phyloP scores from a whole-genome alignment of 148 eudicot species.

The Diospyros lotus region DNA sequence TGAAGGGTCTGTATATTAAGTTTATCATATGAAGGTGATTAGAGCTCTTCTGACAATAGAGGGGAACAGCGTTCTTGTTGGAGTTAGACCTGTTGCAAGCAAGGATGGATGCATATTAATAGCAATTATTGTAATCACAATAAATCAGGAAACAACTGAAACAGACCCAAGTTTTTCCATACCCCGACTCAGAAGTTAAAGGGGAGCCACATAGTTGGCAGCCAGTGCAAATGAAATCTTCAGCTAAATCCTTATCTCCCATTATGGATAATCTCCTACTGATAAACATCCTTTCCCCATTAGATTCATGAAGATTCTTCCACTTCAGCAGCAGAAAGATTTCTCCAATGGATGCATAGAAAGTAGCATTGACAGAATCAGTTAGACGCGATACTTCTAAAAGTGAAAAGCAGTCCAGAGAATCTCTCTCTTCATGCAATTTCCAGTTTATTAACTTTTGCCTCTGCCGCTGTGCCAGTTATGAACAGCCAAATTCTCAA shows the following conservation, averaged over 20 bases:
- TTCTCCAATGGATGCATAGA: slow-evolving; percentile 70
- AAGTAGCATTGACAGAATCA: slow-evolving; percentile 41
- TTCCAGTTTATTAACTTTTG: slow-evolving; percentile 62
- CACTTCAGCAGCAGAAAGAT: slow-evolving; percentile 49
- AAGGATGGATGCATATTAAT: slow-evolving; percentile 10
- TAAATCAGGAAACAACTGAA: slow-evolving; percentile 3
- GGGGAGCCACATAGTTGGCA: slow-evolving; percentile 68
- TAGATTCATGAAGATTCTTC: slow-evolving; percentile 31
- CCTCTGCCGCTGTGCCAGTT: slow-evolving; percentile 22
- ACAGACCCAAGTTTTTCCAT: slow-evolving; percentile 18
- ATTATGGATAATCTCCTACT: slow-evolving; percentile 39
- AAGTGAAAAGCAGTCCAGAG: slow-evolving; percentile 43
- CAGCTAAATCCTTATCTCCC: slow-evolving; percentile 35
- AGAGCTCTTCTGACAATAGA: slow-evolving; percentile 61
- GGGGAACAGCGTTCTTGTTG: slow-evolving; percentile 29
- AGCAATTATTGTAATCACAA: neutral
- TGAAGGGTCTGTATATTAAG: slow-evolving; percentile 69
- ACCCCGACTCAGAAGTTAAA: slow-evolving; percentile 42
- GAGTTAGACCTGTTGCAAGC: slow-evolving; percentile 31
- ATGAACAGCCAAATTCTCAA: neutral
- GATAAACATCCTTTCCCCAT: slow-evolving; percentile 64
- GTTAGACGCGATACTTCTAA: slow-evolving; percentile 37
- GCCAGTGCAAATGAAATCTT: slow-evolving; percentile 73
- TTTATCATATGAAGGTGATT: slow-evolving; percentile 49
- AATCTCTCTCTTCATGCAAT: slow-evolving; percentile 40